Percentiles rank a stretch among this genome's conserved stretches.
phyloP scores from a whole-genome alignment of 176 grass and related monocot species.

The Bolboschoenus planiculmis region DNA sequence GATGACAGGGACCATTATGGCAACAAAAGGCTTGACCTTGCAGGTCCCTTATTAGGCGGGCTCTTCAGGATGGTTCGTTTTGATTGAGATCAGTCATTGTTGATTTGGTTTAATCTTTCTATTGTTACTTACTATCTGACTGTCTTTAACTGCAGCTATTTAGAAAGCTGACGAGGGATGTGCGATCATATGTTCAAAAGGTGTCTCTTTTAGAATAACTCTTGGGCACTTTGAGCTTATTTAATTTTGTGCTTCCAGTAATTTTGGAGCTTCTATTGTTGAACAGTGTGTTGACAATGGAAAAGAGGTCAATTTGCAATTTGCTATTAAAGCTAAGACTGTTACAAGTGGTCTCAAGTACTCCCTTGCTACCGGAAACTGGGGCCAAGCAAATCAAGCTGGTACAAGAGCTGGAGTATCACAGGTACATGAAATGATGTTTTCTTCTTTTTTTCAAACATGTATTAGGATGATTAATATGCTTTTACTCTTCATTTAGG shows the following conservation, averaged over 20 bases:
- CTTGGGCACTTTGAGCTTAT: constrained; percentile 5
- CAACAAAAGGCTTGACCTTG: constrained; percentile 99
- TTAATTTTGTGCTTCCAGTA: constrained; percentile 13
- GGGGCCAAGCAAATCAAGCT: constrained; percentile 92
- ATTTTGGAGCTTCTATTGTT: constrained; percentile 27
- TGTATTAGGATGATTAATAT: constrained; percentile 4
- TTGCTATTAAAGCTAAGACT: constrained; percentile 99
- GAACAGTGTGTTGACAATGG: constrained; percentile 90
- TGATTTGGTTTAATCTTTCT: neutral
- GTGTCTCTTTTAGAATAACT: constrained; percentile 33
- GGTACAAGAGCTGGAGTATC: constrained; percentile 90
- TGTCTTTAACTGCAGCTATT: constrained; percentile 61
- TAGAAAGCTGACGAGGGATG: constrained; percentile 95
- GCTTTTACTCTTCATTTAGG: constrained; percentile 36
- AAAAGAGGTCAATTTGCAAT: constrained; percentile 99
- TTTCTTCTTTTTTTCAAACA: constrained; percentile 3
- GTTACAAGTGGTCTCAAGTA: constrained; percentile 84
- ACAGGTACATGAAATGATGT: constrained; percentile 52
- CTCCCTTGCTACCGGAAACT: constrained; percentile 85
- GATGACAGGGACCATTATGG: constrained; percentile 99
- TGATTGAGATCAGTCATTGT: constrained; percentile 4
- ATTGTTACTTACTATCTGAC: constrained; percentile 19
- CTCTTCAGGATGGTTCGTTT: constrained; percentile 93
- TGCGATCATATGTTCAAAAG: constrained; percentile 99
- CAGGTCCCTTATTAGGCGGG: constrained; percentile 91